Evolutionary conservation across 2,329 filamentous ascomycete species (phyloP).

Genomic region (Shiraia bambusicola): DNA sequence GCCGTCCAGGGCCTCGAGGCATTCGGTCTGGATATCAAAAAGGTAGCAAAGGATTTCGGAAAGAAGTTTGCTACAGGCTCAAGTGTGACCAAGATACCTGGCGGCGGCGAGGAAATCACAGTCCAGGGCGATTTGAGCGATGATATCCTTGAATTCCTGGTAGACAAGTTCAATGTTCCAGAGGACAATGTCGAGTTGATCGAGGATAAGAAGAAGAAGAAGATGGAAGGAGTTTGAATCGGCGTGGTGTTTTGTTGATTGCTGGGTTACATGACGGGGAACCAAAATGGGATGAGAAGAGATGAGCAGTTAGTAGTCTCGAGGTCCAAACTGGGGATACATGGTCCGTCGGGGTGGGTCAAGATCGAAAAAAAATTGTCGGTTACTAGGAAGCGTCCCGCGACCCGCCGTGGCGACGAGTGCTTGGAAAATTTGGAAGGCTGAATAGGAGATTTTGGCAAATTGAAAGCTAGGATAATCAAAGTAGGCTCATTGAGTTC

Average conservation of each 20-base stretch:
- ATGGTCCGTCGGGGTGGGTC: too few species aligned
- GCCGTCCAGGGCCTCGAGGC: slow-evolving; percentile 87
- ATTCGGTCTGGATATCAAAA: slow-evolving; percentile 91
- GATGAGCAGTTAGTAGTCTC: too few species aligned
- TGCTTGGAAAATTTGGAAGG: slow-evolving; percentile 1
- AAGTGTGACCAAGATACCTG: slow-evolving; percentile 84
- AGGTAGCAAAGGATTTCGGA: slow-evolving; percentile 92
- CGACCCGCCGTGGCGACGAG: too few species aligned
- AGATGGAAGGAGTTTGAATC: slow-evolving; percentile 21
- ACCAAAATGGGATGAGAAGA: too few species aligned
- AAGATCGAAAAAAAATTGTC: too few species aligned
- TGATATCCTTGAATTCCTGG: slow-evolving; percentile 87
- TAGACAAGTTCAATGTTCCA: slow-evolving; percentile 86
- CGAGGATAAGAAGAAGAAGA: slow-evolving; percentile 95
- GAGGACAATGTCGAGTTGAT: slow-evolving; percentile 94
- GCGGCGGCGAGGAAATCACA: slow-evolving; percentile 91
- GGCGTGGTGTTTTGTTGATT: background rate
- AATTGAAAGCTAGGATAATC: background rate
- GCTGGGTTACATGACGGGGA: too few species aligned
- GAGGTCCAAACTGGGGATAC: too few species aligned
- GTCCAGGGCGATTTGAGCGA: slow-evolving; percentile 96
- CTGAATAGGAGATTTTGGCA: background rate
- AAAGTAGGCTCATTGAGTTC: background rate
- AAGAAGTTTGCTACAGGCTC: slow-evolving; percentile 98
- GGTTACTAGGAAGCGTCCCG: too few species aligned